Percentiles rank a stretch among this genome's conserved stretches.
Evolutionary conservation across 176 grass and related monocot genomes (phyloP).

Genomic region (Alopecurus myosuroides): DNA sequence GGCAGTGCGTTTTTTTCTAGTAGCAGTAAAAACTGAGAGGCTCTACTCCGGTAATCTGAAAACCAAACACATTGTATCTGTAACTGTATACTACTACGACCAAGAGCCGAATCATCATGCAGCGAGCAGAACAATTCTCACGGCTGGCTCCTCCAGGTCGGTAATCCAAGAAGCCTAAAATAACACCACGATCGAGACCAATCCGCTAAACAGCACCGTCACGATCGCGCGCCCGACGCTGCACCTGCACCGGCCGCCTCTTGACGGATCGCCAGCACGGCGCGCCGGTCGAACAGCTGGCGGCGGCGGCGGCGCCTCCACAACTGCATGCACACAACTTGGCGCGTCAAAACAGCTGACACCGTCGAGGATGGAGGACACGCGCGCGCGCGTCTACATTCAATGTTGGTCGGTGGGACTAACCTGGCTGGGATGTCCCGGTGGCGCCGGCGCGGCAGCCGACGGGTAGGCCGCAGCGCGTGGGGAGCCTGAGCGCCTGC

Average conservation of each 20-base stretch:
- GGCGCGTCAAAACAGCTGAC: not conserved
- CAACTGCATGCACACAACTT: constrained; percentile 12
- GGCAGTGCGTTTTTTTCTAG: not conserved
- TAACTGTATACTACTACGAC: not conserved
- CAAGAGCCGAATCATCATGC: not conserved
- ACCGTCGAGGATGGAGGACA: not conserved
- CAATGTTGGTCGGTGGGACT: not conserved
- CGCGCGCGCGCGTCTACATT: not conserved
- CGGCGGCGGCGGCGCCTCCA: constrained; percentile 36
- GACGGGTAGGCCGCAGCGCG: constrained; percentile 25
- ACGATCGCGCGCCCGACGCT: not conserved
- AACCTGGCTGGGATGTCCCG: constrained; percentile 26
- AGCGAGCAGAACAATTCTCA: not conserved
- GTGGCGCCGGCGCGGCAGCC: constrained; percentile 11
- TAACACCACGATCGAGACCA: not conserved
- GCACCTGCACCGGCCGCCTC: not conserved
- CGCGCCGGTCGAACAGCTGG: not conserved
- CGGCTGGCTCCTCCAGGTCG: not conserved
- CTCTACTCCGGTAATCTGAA: not conserved
- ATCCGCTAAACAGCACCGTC: not conserved
- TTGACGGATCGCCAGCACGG: not conserved
- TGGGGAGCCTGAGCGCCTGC: constrained; percentile 35
- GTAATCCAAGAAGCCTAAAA: not conserved
- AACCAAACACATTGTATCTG: not conserved
- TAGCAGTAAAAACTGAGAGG: not conserved